phyloP scores from a whole-genome alignment of 495 filamentous ascomycete species.

The Parathielavia hyrcaniae region DNA sequence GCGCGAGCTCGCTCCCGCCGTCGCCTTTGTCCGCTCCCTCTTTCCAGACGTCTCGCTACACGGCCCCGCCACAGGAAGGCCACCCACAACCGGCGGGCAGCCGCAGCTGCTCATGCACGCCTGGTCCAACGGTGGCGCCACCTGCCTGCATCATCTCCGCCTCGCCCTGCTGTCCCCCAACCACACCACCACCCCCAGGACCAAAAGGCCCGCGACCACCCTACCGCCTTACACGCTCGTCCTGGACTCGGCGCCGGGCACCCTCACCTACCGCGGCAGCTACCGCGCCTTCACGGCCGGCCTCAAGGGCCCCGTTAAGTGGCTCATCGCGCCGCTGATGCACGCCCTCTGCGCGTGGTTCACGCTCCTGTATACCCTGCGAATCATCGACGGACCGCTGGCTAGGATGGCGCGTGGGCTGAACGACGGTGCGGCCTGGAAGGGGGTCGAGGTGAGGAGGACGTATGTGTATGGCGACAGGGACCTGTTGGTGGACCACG shows the following conservation, averaged over 20 bases:
- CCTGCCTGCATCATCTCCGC: slow-evolving; percentile 27
- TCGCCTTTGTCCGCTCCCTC: slow-evolving; percentile 19
- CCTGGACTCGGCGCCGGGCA: slow-evolving; percentile 40
- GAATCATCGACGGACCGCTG: slow-evolving; percentile 23
- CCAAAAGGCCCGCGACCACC: slow-evolving; percentile 22
- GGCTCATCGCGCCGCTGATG: slow-evolving; percentile 29
- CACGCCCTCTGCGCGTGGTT: slow-evolving; percentile 11
- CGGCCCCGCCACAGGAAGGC: neutral
- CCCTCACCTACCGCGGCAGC: slow-evolving; percentile 25
- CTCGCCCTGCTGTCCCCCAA: slow-evolving; percentile 16
- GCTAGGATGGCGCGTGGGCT: slow-evolving; percentile 23
- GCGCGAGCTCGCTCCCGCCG: slow-evolving; percentile 19
- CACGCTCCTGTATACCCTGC: too few species aligned
- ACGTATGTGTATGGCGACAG: slow-evolving; percentile 39
- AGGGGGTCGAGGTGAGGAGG: slow-evolving; percentile 33
- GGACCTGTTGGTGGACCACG: slow-evolving; percentile 39
- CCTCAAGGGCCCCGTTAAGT: slow-evolving; percentile 11
- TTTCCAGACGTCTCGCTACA: slow-evolving; percentile 8
- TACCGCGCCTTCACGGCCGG: slow-evolving; percentile 29
- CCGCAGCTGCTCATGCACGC: slow-evolving; percentile 38
- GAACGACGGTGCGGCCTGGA: slow-evolving; percentile 26
- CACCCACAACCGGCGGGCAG: slow-evolving; percentile 1
- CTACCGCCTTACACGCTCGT: slow-evolving; percentile 33
- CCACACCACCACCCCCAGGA: slow-evolving; percentile 12
- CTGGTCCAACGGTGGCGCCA: slow-evolving; percentile 43